A percentile compares a stretch with the other conserved stretches of the same genome.
These are phyloP conservation scores for Xylariaceae sp. DNA, from an alignment of 2,329 filamentous ascomycete genomes.

Conservation along the genomic window DNA sequence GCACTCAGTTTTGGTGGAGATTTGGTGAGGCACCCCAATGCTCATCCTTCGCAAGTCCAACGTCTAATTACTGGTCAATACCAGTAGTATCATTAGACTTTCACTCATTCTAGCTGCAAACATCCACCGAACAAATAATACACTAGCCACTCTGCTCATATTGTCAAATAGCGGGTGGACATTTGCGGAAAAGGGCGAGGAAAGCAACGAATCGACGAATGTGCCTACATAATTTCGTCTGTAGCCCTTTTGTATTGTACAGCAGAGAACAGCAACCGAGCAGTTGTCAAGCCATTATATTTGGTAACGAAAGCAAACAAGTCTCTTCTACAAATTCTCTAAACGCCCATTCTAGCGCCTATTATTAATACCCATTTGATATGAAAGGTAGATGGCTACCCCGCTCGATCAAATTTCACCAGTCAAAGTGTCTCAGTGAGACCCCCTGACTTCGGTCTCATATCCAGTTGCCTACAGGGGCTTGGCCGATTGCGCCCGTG, in stretches of 20 bases:
- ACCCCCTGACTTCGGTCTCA: conserved; percentile 9
- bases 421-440: neutral
- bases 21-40: neutral
- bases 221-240: neutral
- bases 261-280: neutral
- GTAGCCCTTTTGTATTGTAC: neutral
- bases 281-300: neutral
- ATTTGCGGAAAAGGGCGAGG: neutral
- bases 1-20: conserved; percentile 1
- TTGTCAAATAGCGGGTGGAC: neutral
- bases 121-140: neutral
- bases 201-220: neutral
- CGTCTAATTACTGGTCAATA: neutral
- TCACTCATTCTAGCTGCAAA: neutral
- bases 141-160: neutral
- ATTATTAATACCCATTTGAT: neutral
- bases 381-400: neutral
- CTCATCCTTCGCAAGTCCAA: neutral
- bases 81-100: too few species aligned
- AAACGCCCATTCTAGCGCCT: neutral
- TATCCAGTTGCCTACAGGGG: conserved; percentile 25
- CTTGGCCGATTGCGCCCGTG: conserved; percentile 2
- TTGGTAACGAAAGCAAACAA: neutral
- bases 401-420: neutral
- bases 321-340: neutral